Base-by-base conservation (phyloP, 1,284 basidiomycete species). In the Apiotrichum laibachii region DNA sequence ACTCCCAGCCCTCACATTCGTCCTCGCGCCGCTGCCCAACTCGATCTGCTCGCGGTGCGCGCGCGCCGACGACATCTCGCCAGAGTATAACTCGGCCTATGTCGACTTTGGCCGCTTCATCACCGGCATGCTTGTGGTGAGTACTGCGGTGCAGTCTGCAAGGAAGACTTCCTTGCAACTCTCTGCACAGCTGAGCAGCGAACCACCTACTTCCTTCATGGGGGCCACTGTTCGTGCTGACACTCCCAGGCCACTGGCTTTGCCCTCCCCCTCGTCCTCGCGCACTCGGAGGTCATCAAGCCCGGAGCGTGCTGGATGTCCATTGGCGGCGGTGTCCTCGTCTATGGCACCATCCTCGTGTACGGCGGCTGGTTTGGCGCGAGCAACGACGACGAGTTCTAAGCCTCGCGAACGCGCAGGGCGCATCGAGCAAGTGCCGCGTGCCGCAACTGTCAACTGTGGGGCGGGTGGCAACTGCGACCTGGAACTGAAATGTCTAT, bases 31-130 rank as follows among this genome's bases (percentile, higher is more conserved):
- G 19, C 82, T 98, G 22, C 96, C 96, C 7, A 99, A 99, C 75
- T 89, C 91, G 22, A 75, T 98, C 47, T 83, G 80, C 65, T 75
- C 79, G 19, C 71, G 81, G 59, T 81, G 81, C 56, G 80, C 80
- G 19, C 77, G 80, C 9, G 80, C 79, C 16, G 82, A 84, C 67
- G 82, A 83, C 61, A 79, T 82, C 52, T 80, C 80, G 37, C 78
- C 81, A 56, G 83, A 85, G 65, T 82, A 80, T 71, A 81, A 82
- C 65, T 79, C 76, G 66, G 79, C 88, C 47, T 84, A 84, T 53
- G 87, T 92, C 71, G 95, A 99, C 76, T 91, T 97, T 63, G 95
- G 94, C 42, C 88, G 93, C 58, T 99, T 98, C 80, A 84, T 98
- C 61, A 99, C 95, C 12, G 86, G 92, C 47, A 82, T 87, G 62